Percentiles rank a stretch among this genome's conserved stretches.
These are phyloP conservation scores for Suillus lakei DNA, from an alignment of 768 basidiomycete genomes.

Conservation along the genomic window DNA sequence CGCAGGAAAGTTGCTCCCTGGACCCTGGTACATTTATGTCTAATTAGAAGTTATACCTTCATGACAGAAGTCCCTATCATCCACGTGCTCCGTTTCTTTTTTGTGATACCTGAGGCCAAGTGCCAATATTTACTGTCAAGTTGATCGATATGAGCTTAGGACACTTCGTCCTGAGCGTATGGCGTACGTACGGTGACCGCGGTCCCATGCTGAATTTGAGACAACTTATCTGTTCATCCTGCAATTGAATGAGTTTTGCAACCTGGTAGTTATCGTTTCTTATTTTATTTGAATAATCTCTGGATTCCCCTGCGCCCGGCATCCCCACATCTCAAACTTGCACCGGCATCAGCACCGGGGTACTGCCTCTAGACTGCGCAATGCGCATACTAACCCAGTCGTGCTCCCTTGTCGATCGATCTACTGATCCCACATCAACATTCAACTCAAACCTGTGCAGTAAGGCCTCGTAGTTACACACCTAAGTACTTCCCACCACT, in stretches of 20 bases:
- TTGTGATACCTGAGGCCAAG: constrained; percentile 42
- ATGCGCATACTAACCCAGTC: constrained; percentile 45
- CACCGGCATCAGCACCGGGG: constrained; percentile 48
- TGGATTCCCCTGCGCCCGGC: constrained; percentile 41
- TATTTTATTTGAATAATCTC: no score
- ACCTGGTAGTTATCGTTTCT: no score
- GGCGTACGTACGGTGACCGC: no score
- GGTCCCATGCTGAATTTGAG: no score
- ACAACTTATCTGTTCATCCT: constrained; percentile 43
- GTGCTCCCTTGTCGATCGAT: constrained; percentile 12
- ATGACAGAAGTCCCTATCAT: constrained; percentile 47
- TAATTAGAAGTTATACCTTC: constrained; percentile 41
- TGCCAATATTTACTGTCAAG: constrained; percentile 47
- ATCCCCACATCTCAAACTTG: constrained; percentile 42
- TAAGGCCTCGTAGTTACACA: neutral
- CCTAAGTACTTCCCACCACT: neutral
- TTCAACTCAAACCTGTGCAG: no score
- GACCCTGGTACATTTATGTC: no score
- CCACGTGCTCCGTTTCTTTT: constrained; percentile 50
- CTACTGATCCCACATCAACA: neutral
- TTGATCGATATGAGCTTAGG: constrained; percentile 40
- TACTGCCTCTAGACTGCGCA: constrained; percentile 45
- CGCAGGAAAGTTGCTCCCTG: no score
- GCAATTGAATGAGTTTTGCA: constrained; percentile 32
- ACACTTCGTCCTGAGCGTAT: neutral